These are phyloP conservation scores for Suillus spraguei DNA, from an alignment of 768 basidiomycete genomes.

Conservation along the genomic window DNA sequence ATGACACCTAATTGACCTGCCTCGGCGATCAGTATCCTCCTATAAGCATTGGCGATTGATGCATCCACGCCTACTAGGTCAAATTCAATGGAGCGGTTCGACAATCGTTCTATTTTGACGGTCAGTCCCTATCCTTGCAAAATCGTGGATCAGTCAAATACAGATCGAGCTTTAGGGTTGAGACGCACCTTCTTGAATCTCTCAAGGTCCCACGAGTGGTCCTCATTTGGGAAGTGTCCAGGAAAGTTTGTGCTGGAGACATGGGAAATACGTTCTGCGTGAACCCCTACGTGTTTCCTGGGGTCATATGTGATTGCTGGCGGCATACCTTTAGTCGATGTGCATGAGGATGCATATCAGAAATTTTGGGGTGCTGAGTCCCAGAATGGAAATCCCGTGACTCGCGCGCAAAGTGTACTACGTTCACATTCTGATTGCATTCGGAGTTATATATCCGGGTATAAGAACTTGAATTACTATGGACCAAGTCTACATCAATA, in stretches of 20 bases:
- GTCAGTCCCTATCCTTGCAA: slow-evolving; percentile 60
- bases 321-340: background rate
- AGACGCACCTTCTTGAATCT: slow-evolving; percentile 73
- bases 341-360: background rate
- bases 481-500: background rate
- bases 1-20: slow-evolving; percentile 42
- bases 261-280: slow-evolving; percentile 71
- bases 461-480: background rate
- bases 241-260: slow-evolving; percentile 92
- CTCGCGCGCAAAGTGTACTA: background rate
- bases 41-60: slow-evolving; percentile 92
- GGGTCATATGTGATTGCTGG: slow-evolving; percentile 34
- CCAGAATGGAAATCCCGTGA: background rate
- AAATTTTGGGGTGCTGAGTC: background rate
- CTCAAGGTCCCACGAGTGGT: slow-evolving; percentile 80
- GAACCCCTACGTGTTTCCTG: slow-evolving; percentile 64
- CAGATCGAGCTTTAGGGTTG: slow-evolving; percentile 3
- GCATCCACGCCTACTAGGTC: slow-evolving; percentile 96
- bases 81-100: slow-evolving; percentile 86
- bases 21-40: slow-evolving; percentile 93
- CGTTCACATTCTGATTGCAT: background rate
- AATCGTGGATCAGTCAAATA: slow-evolving; percentile 14
- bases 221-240: slow-evolving; percentile 83
- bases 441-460: background rate
- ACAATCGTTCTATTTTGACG: slow-evolving; percentile 77